A percentile compares a stretch with the other conserved stretches of the same genome.
phyloP scores from a whole-genome alignment of 1,284 basidiomycete genomes.

The Neotropicomus parvogracilis region DNA sequence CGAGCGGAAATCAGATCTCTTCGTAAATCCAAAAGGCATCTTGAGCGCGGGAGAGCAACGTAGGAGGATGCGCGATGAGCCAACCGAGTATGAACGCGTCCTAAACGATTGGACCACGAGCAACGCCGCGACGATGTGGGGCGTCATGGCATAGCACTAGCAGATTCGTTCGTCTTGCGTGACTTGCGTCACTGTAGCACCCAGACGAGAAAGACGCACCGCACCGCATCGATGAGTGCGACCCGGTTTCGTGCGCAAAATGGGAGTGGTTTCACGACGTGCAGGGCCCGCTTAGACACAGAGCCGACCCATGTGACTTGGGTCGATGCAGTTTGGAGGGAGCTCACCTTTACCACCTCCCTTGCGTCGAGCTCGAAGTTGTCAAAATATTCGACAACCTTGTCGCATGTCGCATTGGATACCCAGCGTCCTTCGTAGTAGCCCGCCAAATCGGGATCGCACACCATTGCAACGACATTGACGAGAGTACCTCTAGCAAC shows the following conservation, averaged over 20 bases:
- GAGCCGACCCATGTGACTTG: no score
- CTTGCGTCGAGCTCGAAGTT: constrained; percentile 45
- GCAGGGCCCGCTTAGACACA: no score
- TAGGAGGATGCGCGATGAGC: constrained; percentile 28
- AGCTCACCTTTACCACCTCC: constrained; percentile 37
- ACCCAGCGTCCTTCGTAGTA: constrained; percentile 35
- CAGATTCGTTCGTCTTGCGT: no score
- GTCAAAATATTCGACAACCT: constrained; percentile 31
- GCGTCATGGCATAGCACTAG: no score
- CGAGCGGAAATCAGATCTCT: constrained; percentile 27
- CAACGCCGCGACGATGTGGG: constrained; percentile 4
- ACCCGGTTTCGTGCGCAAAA: no score
- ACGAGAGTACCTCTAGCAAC: constrained; percentile 39
- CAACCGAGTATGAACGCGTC: constrained; percentile 37
- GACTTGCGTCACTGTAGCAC: no score
- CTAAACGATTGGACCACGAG: constrained; percentile 18
- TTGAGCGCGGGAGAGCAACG: constrained; percentile 18
- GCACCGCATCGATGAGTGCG: no score
- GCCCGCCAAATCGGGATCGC: constrained; percentile 35
- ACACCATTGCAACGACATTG: constrained; percentile 41
- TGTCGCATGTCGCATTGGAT: constrained; percentile 27
- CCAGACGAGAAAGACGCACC: no score
- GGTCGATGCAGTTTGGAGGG: neutral
- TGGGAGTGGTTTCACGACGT: no score
- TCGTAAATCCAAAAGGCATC: constrained; percentile 33